Evolutionary conservation across 2,329 filamentous ascomycete species (phyloP).

Genomic region (Pseudogymnoascus sp.): DNA sequence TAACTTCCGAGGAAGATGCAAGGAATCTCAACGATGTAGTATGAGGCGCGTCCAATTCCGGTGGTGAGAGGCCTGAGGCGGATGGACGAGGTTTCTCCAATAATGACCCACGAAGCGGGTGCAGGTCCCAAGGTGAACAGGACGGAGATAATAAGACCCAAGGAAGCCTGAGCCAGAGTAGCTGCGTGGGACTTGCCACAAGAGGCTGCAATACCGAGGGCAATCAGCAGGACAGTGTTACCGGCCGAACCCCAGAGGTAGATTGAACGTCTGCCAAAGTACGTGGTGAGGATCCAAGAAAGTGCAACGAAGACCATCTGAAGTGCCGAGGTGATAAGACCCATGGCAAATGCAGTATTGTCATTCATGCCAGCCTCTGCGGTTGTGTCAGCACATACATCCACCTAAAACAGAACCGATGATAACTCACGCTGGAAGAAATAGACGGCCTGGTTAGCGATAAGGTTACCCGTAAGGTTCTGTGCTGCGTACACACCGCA

Average conservation of each 20-base stretch:
- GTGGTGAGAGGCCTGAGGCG: conserved; percentile 57
- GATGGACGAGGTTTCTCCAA: conserved; percentile 57
- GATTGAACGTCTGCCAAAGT: conserved; percentile 41
- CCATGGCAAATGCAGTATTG: conserved; percentile 50
- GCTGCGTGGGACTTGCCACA: conserved; percentile 1
- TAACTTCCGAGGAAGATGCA: conserved; percentile 54
- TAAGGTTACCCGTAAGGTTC: conserved; percentile 54
- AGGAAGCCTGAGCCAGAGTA: conserved; percentile 6
- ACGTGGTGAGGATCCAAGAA: conserved; percentile 58
- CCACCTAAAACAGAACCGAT: neutral
- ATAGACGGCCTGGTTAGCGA: conserved; percentile 54
- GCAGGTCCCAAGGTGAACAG: conserved; percentile 55
- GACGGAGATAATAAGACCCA: conserved; percentile 47
- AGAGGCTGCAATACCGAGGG: conserved; percentile 21
- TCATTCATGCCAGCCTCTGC: conserved; percentile 50
- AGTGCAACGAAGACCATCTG: conserved; percentile 55
- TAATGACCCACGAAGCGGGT: conserved; percentile 58
- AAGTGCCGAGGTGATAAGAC: conserved; percentile 56
- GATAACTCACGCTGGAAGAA: conserved; percentile 40
- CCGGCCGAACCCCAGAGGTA: conserved; percentile 8
- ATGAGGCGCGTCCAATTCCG: conserved; percentile 53
- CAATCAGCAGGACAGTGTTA: conserved; percentile 25
- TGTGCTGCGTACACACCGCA: conserved; percentile 51
- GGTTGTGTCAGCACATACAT: neutral
- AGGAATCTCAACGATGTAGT: conserved; percentile 58